Evolutionary conservation across 495 filamentous ascomycete genomes (phyloP).

Genomic region (Talaromyces adpressus): DNA sequence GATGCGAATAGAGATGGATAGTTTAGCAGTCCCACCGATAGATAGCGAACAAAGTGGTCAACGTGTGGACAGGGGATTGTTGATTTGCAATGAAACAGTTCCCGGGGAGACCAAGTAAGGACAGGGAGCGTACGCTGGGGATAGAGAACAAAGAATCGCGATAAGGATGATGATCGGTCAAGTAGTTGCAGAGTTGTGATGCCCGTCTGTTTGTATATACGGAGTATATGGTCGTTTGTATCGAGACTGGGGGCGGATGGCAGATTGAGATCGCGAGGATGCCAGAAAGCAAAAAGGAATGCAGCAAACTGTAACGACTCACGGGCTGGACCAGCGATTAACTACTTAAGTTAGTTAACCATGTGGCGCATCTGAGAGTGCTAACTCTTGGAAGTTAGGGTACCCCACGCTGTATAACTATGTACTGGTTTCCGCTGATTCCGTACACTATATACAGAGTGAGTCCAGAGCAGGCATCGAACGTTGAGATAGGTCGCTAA

Average conservation of each 20-base stretch:
- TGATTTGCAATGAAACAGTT: not conserved
- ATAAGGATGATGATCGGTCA: not conserved
- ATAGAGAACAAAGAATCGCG: not conserved
- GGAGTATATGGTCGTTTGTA: too few relatives aligned
- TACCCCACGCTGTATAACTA: not conserved
- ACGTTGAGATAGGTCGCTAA: too few relatives aligned
- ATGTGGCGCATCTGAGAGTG: not conserved
- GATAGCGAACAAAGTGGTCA: not conserved
- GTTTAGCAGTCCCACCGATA: not conserved
- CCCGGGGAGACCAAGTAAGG: constrained; percentile 1
- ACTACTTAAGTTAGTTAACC: not conserved
- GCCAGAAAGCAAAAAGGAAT: not conserved
- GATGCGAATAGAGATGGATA: not conserved
- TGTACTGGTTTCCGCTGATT: not conserved
- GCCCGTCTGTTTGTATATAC: too few relatives aligned
- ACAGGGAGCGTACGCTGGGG: not conserved
- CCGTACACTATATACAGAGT: not conserved
- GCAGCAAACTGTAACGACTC: not conserved
- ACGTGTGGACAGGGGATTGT: not conserved
- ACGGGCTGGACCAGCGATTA: too few relatives aligned
- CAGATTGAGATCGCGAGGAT: not conserved
- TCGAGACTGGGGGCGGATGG: not conserved
- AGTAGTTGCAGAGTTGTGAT: not conserved
- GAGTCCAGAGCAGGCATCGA: not conserved
- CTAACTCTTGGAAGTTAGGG: not conserved